Conservation (phyloP, 768 basidiomycete genomes). For the Panaeolus papilionaceus region DNA sequence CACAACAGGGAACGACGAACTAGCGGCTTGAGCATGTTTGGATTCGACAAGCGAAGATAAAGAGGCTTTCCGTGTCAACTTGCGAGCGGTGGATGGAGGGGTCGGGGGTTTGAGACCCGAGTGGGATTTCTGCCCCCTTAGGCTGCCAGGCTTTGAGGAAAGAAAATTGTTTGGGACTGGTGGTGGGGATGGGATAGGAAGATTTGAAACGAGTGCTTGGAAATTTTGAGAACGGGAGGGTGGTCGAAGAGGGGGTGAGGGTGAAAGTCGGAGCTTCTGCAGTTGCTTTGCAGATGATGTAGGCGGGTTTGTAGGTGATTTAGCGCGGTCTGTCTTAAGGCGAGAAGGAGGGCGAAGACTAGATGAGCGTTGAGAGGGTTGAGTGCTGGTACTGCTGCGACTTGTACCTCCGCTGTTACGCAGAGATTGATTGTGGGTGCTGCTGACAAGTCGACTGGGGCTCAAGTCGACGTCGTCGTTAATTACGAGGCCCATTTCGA, state of each 20-base stretch:
- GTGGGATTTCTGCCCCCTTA: constrained; percentile 86
- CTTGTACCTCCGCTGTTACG: constrained; percentile 39
- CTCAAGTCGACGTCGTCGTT: constrained; percentile 85
- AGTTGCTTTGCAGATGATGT: constrained; percentile 73
- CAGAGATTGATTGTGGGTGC: constrained; percentile 49
- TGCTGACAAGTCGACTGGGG: constrained; percentile 72
- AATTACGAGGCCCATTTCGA: constrained; percentile 84
- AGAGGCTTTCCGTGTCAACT: constrained; percentile 78
- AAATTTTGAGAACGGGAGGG: constrained; percentile 65
- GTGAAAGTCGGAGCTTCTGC: constrained; percentile 69
- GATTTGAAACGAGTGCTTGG: constrained; percentile 58
- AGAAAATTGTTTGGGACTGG: constrained; percentile 55
- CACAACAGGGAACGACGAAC: constrained; percentile 48
- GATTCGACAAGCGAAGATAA: constrained; percentile 76
- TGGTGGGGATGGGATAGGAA: constrained; percentile 54
- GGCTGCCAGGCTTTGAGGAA: constrained; percentile 71
- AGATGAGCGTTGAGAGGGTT: constrained; percentile 58
- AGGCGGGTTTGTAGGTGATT: constrained; percentile 75
- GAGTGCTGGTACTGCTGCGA: constrained; percentile 59
- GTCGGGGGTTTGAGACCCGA: constrained; percentile 80
- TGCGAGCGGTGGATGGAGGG: constrained; percentile 67
- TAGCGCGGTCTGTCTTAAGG: constrained; percentile 66
- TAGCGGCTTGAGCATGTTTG: constrained; percentile 59
- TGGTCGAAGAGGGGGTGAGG: constrained; percentile 69
- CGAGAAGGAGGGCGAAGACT: constrained; percentile 68